Conservation (phyloP, 805 yeast species). For the Candida sithepensis region DNA sequence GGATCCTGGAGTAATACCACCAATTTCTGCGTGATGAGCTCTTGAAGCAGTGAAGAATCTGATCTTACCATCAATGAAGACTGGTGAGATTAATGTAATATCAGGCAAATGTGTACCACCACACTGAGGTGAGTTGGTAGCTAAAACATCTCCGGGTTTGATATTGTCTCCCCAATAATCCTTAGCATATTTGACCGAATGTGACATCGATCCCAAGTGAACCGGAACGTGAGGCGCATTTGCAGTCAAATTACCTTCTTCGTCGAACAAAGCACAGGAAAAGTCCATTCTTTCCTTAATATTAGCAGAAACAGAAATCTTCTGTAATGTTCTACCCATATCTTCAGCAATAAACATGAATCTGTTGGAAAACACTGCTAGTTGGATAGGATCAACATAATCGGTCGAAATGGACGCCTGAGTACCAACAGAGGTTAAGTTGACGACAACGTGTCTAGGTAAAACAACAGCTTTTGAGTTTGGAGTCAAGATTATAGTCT, state of each 20-base stretch:
- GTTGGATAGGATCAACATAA: conserved; percentile 59
- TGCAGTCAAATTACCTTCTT: conserved; percentile 75
- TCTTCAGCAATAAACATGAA: conserved; percentile 91
- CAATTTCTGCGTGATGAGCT: conserved; percentile 96
- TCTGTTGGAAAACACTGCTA: conserved; percentile 77
- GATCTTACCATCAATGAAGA: conserved; percentile 57
- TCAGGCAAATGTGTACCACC: conserved; percentile 92
- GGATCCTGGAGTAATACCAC: conserved; percentile 87
- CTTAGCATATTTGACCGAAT: conserved; percentile 52
- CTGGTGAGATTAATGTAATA: conserved; percentile 90
- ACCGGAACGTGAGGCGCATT: conserved; percentile 90
- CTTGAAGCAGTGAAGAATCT: conserved; percentile 89
- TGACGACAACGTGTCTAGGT: conserved; percentile 51
- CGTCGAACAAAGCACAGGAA: conserved; percentile 79
- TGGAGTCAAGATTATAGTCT: conserved; percentile 73
- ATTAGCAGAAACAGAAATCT: conserved; percentile 77
- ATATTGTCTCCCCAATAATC: conserved; percentile 58
- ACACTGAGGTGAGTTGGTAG: conserved; percentile 75
- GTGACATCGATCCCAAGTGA: conserved; percentile 80
- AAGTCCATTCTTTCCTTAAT: conserved; percentile 82
- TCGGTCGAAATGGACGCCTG: conserved; percentile 31
- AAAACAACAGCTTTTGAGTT: conserved; percentile 51
- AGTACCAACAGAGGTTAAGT: too few relatives aligned
- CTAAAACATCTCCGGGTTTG: conserved; percentile 69
- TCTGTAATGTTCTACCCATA: conserved; percentile 78